phyloP scores from a whole-genome alignment of 768 basidiomycete genomes.

The Agaricus sinodeliciosus region DNA sequence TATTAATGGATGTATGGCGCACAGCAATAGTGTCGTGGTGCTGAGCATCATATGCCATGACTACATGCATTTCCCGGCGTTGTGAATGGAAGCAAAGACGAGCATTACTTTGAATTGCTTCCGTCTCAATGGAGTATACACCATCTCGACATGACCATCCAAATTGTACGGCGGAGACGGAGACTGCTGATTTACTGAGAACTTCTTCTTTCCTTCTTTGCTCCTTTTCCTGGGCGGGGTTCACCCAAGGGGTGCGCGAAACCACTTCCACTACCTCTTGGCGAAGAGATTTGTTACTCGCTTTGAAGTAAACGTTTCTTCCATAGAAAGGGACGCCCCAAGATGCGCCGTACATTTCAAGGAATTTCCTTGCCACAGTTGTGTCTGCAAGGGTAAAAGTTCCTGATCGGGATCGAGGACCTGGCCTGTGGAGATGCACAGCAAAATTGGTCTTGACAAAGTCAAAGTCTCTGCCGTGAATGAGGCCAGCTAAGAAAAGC shows the following conservation, averaged over 20 bases:
- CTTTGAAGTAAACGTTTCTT: constrained; percentile 25
- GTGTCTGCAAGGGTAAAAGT: constrained; percentile 10
- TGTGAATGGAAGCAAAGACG: constrained; percentile 33
- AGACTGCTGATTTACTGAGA: constrained; percentile 22
- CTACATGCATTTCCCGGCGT: constrained; percentile 41
- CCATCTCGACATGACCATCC: constrained; percentile 58
- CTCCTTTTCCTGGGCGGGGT: constrained; percentile 30
- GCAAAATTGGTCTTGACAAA: constrained; percentile 41
- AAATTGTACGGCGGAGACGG: constrained; percentile 41
- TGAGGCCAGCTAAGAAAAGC: constrained; percentile 31
- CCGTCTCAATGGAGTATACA: constrained; percentile 45
- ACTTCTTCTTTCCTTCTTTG: constrained; percentile 24
- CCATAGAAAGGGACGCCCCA: constrained; percentile 21
- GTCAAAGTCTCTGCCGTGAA: constrained; percentile 40
- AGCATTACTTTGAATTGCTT: constrained; percentile 12
- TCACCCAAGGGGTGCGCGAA: constrained; percentile 29
- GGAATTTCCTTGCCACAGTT: constrained; percentile 24
- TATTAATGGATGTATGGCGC: constrained; percentile 35
- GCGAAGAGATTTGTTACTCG: constrained; percentile 21
- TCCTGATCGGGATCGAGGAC: constrained; percentile 29
- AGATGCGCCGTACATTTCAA: constrained; percentile 30
- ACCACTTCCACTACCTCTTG: constrained; percentile 33
- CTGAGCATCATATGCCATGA: constrained; percentile 14
- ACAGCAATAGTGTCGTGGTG: constrained; percentile 33
- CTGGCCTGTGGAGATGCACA: constrained; percentile 37